A percentile compares a stretch with the other conserved stretches of the same genome.
These are phyloP conservation scores for Neophaeococcomyces mojaviensis DNA, from an alignment of 2,329 filamentous ascomycete genomes.

Conservation along the genomic window DNA sequence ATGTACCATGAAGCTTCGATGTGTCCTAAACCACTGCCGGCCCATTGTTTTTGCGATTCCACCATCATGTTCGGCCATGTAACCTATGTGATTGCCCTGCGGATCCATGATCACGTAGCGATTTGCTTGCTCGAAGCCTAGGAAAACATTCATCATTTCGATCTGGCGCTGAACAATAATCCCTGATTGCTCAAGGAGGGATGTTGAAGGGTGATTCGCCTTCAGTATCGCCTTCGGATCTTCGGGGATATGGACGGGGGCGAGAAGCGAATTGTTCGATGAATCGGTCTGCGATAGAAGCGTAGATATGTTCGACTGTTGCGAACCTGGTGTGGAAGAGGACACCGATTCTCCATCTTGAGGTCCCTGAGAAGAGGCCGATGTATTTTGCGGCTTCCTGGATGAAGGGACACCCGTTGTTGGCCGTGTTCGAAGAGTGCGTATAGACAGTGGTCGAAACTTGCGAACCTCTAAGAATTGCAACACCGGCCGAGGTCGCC, in stretches of 20 bases:
- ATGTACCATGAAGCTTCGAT: constrained; percentile 57
- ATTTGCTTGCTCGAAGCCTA: constrained; percentile 61
- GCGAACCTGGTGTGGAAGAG: constrained; percentile 19
- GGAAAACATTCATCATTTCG: constrained; percentile 59
- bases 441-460: constrained; percentile 2
- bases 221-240: constrained; percentile 54
- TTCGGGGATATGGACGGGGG: constrained; percentile 55
- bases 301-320: constrained; percentile 30
- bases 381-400: not conserved
- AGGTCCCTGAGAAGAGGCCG: not conserved
- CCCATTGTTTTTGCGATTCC: constrained; percentile 50
- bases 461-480: constrained; percentile 4
- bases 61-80: constrained; percentile 56
- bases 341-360: not conserved
- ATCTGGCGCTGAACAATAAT: constrained; percentile 57
- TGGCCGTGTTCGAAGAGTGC: not conserved
- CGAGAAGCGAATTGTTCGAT: constrained; percentile 45
- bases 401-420: too few relatives aligned
- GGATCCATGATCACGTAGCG: constrained; percentile 60
- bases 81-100: constrained; percentile 55
- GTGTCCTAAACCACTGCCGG: constrained; percentile 54
- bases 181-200: constrained; percentile 53
- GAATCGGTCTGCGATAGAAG: constrained; percentile 37
- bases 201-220: constrained; percentile 49
- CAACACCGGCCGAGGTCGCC: constrained; percentile 1